Percentiles rank a stretch among this genome's conserved stretches.
phyloP scores from a whole-genome alignment of 164 flowering plant species.

The Nymphaea colorata region DNA sequence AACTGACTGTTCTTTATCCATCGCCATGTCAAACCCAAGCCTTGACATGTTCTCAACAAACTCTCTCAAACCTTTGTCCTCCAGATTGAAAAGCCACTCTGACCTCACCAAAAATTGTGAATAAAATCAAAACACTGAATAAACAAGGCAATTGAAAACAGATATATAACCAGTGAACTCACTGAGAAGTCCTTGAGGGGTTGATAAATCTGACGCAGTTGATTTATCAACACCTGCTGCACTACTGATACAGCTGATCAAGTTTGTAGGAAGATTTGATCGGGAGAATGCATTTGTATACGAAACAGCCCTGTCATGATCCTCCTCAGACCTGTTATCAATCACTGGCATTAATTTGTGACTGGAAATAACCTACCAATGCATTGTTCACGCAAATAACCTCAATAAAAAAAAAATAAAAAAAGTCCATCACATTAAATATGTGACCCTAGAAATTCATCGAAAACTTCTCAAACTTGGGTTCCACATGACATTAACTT shows the following conservation, averaged over 20 bases:
- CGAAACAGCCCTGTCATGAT: conserved; percentile 39
- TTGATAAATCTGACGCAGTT: conserved; percentile 19
- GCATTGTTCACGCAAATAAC: no score
- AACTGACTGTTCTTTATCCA: conserved; percentile 15
- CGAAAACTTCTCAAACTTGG: background rate
- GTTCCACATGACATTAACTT: background rate
- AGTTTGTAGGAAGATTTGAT: conserved; percentile 30
- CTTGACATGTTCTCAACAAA: conserved; percentile 30
- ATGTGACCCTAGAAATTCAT: background rate
- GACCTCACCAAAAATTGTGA: background rate
- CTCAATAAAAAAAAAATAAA: background rate
- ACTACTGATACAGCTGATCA: conserved; percentile 27
- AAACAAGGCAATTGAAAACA: background rate
- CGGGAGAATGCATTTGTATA: conserved; percentile 41
- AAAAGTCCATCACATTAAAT: conserved; percentile 5
- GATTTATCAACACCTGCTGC: conserved; percentile 21
- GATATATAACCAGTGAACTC: conserved; percentile 9
- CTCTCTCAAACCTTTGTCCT: conserved; percentile 33
- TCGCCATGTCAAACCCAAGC: conserved; percentile 19
- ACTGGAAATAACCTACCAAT: no score
- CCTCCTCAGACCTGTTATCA: conserved; percentile 31
- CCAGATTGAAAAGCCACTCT: conserved; percentile 51
- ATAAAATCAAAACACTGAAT: no score
- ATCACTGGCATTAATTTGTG: background rate
- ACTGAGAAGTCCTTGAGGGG: conserved; percentile 59